These are phyloP conservation scores for Rosa multiflora DNA, from an alignment of 306 rosid species.

Conservation along the genomic window DNA sequence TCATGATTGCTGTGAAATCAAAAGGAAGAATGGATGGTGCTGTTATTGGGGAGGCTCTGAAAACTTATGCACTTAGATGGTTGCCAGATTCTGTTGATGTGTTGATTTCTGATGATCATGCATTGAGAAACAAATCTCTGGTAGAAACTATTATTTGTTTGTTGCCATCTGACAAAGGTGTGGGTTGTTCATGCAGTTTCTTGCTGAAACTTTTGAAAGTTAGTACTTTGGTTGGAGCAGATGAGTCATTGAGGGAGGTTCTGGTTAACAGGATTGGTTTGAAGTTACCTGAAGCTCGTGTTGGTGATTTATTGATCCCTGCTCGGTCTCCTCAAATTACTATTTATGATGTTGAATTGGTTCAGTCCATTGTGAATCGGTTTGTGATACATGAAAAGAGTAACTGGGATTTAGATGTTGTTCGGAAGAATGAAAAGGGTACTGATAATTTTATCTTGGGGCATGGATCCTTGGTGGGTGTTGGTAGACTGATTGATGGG, in stretches of 20 bases:
- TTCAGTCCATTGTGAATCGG: conserved; percentile 55
- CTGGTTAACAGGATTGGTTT: conserved; percentile 57
- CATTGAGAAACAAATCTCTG: conserved; percentile 67
- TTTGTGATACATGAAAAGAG: conserved; percentile 47
- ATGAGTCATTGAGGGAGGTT: conserved; percentile 53
- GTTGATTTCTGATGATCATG: conserved; percentile 71
- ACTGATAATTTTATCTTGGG: conserved; percentile 44
- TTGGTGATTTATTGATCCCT: conserved; percentile 71
- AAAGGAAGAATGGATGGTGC: conserved; percentile 95
- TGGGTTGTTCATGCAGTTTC: conserved; percentile 79
- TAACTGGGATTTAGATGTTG: conserved; percentile 25
- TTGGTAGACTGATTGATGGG: conserved; percentile 69
- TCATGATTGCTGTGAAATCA: conserved; percentile 77
- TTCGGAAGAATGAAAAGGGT: conserved; percentile 57
- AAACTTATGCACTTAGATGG: conserved; percentile 84
- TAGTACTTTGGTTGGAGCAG: conserved; percentile 77
- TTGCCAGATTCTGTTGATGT: conserved; percentile 86
- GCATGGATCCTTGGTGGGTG: conserved; percentile 54
- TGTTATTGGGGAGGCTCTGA: conserved; percentile 92
- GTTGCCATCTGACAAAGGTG: conserved; percentile 62
- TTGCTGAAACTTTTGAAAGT: conserved; percentile 84
- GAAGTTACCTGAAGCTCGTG: conserved; percentile 79
- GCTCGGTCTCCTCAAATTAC: conserved; percentile 70
- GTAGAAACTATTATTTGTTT: conserved; percentile 85
- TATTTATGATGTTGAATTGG: conserved; percentile 63